phyloP scores from a whole-genome alignment of 202 grass and related monocot species.

The Eragrostis tef region DNA sequence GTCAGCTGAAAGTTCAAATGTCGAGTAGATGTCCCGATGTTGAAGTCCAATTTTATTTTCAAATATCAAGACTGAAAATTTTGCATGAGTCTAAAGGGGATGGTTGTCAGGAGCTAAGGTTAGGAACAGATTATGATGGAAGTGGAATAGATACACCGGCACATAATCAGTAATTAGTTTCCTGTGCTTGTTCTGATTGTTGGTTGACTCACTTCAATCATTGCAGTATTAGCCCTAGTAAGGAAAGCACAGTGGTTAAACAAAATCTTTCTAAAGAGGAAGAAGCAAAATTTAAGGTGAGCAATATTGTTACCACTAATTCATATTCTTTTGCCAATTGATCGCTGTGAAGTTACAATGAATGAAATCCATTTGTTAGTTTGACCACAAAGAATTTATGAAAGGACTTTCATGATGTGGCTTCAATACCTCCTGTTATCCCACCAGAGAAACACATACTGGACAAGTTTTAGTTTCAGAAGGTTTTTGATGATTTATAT shows the following conservation, averaged over 20 bases:
- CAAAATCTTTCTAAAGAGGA: slow-evolving; percentile 77
- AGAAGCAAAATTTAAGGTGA: slow-evolving; percentile 73
- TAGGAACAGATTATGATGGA: not conserved
- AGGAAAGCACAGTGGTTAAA: slow-evolving; percentile 61
- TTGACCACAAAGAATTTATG: slow-evolving; percentile 6
- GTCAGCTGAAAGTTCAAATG: not conserved
- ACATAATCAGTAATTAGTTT: slow-evolving; percentile 40
- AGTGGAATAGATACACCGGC: slow-evolving; percentile 1
- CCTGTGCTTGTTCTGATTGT: not conserved
- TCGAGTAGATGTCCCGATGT: not conserved
- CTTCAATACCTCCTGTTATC: not conserved
- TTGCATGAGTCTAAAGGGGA: slow-evolving; percentile 8
- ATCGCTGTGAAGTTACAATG: slow-evolving; percentile 14
- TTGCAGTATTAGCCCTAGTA: slow-evolving; percentile 71
- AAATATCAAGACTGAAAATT: slow-evolving; percentile 14
- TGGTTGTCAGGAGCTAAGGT: not conserved
- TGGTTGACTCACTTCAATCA: slow-evolving; percentile 29
- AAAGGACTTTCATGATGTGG: not conserved
- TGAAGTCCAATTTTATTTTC: not conserved
- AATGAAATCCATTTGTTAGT: slow-evolving; percentile 21
- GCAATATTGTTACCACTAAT: not conserved
- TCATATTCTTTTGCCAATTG: not conserved
- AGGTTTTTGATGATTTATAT: not conserved
- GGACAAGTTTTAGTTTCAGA: not conserved
- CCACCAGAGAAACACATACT: not conserved